phyloP scores from a whole-genome alignment of 257 asterid genomes.

The Ocimum tenuiflorum region DNA sequence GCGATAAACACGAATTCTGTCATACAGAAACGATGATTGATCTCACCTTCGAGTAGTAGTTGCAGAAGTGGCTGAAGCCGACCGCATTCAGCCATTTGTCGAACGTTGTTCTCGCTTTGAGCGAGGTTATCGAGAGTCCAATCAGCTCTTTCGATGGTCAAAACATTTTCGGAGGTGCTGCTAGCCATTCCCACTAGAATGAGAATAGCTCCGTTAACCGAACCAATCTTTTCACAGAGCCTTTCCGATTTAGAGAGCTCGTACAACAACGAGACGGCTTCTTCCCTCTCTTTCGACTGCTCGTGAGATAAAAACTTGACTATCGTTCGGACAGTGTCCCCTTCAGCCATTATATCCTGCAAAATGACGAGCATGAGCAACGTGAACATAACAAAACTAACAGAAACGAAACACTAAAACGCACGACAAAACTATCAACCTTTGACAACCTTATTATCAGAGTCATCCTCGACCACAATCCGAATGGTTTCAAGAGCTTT shows the following conservation, averaged over 20 bases:
- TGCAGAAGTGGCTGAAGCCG: slow-evolving; percentile 75
- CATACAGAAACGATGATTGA: slow-evolving; percentile 7
- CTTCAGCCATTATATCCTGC: slow-evolving; percentile 90
- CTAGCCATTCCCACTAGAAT: slow-evolving; percentile 85
- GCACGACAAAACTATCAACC: slow-evolving; percentile 25
- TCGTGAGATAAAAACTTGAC: slow-evolving; percentile 72
- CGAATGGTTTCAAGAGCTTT: slow-evolving; percentile 79
- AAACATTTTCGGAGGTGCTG: slow-evolving; percentile 74
- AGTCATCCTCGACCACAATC: slow-evolving; percentile 71
- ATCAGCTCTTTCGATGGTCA: slow-evolving; percentile 75
- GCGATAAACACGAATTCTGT: neutral
- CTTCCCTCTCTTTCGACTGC: slow-evolving; percentile 82
- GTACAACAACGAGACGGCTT: slow-evolving; percentile 70
- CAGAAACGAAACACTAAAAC: neutral
- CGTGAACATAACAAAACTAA: slow-evolving; percentile 4
- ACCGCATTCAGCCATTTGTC: slow-evolving; percentile 90
- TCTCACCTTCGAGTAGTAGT: slow-evolving; percentile 81
- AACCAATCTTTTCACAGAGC: slow-evolving; percentile 77
- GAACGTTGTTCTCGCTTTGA: slow-evolving; percentile 75
- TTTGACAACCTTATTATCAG: slow-evolving; percentile 80
- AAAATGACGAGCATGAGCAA: slow-evolving; percentile 17
- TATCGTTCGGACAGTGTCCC: slow-evolving; percentile 76
- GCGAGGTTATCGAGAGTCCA: slow-evolving; percentile 72
- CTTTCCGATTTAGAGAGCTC: slow-evolving; percentile 80
- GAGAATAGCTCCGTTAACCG: slow-evolving; percentile 78